Base-by-base conservation (phyloP, 1,139 yeast species). In the Kazachstania sp. region DNA sequence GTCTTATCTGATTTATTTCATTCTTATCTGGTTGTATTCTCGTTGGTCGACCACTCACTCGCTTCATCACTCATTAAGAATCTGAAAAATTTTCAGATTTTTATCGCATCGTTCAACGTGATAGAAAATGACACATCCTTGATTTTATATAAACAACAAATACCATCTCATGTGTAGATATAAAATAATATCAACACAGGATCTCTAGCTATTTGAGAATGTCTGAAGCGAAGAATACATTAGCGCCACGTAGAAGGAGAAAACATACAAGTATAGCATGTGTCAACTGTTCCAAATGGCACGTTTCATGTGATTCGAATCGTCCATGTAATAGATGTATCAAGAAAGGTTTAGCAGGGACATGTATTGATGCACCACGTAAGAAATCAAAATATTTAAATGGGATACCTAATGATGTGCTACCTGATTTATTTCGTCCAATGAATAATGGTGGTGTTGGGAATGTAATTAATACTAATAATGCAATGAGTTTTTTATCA, bases 351-450 rank as follows among this genome's bases (percentile, higher is more conserved):
- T 68, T 87, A 29, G 78, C 74, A 3, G 74, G 69, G n/a, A 72
- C 86, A 0, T 90, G 98, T 67, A 79, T 80, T 43, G 97, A 90
- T 69, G 96, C 96, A 4, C 94, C 94, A 1, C 70, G 97, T 44
- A 90, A 90, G 67, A 73, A 78, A 55, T 86, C 87, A 63, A 90
- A 90, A 62, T 90, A 90, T 57, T 66, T 90, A 45, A 72, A 73
- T 31, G 87, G 79, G 53, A 74, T 76, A 0, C 78, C 82, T 1
- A 65, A 64, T 28, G 56, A 47, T 5, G 49, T 53, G n/a, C 42
- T 56, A 38, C 55, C 54, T 9, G 47, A 39, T 19, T 49, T 50
- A 5, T 43, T 53, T 19, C 37, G 49, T 20, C 28, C 28, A 42
- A 44, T 20, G 44, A 26, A 8, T 15, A 8, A 12, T 4, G 36